These are phyloP conservation scores for Pleurotus giganteus DNA, from an alignment of 768 basidiomycete species.

Conservation along the genomic window DNA sequence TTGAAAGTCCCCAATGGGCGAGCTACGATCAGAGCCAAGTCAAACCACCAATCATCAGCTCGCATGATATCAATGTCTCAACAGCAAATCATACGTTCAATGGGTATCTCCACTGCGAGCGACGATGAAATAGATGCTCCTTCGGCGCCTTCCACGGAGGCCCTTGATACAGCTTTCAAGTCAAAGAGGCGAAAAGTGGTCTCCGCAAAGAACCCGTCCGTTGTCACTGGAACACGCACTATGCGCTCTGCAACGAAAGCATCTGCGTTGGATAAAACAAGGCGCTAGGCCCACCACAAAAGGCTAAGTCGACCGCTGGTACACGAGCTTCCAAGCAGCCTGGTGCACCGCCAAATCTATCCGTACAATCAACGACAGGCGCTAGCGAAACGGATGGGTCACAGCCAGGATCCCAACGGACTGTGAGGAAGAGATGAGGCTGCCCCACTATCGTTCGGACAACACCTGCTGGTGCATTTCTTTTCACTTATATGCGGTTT, in stretches of 20 bases:
- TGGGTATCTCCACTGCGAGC: conserved; percentile 2
- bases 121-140: conserved; percentile 8
- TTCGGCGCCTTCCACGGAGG: not conserved
- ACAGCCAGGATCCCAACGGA: conserved; percentile 1
- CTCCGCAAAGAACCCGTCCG: not conserved
- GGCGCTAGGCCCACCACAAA: not conserved
- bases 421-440: conserved; percentile 2
- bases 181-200: conserved; percentile 8
- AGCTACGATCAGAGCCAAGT: not conserved
- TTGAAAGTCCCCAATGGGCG: not conserved
- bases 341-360: not conserved
- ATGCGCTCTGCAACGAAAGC: not conserved
- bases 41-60: not conserved
- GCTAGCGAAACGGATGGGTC: not conserved
- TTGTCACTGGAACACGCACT: not conserved
- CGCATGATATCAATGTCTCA: conserved; percentile 3
- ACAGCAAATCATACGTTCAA: conserved; percentile 6
- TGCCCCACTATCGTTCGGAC: not conserved
- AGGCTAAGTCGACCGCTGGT: not conserved
- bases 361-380: not conserved
- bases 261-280: not conserved
- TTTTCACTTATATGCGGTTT: not conserved
- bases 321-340: conserved; percentile 6
- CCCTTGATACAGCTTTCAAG: not conserved
- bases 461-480: not conserved